Percentiles rank a stretch among this genome's conserved stretches.
Evolutionary conservation across 371 early-diverging fungal species (phyloP).

Genomic region (Apophysomyces variabilis): DNA sequence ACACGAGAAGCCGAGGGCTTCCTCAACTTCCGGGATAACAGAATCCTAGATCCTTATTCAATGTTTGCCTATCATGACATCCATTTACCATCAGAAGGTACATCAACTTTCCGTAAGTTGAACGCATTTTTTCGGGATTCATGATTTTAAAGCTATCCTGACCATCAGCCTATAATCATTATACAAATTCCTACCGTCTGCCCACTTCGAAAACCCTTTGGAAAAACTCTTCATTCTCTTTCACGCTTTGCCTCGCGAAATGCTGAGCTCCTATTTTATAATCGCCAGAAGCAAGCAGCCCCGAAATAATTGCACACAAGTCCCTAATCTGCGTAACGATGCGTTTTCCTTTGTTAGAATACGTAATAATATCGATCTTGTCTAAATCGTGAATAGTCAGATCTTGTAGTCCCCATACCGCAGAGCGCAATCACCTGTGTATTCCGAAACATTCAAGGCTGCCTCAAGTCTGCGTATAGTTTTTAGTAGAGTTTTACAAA

Average conservation of each 20-base stretch:
- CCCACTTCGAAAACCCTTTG: constrained; percentile 94
- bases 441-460: constrained; percentile 87
- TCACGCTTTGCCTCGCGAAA: constrained; percentile 79
- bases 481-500: constrained; percentile 3
- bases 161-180: background rate
- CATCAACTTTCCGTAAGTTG: constrained; percentile 93
- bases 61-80: background rate
- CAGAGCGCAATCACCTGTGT: constrained; percentile 35
- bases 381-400: constrained; percentile 50
- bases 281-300: constrained; percentile 83
- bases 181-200: constrained; percentile 61
- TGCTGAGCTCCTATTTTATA: constrained; percentile 84
- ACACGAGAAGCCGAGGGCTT: constrained; percentile 81
- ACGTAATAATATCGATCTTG: constrained; percentile 88
- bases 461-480: constrained; percentile 73
- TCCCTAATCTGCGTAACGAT: constrained; percentile 94
- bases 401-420: background rate
- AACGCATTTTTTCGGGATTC: constrained; percentile 98
- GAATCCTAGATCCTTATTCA: constrained; percentile 68
- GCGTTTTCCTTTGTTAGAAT: constrained; percentile 83
- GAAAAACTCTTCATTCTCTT: constrained; percentile 86
- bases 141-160: constrained; percentile 86
- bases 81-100: constrained; percentile 80
- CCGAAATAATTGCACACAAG: constrained; percentile 90
- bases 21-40: constrained; percentile 85